Evolutionary conservation across 1,284 basidiomycete species (phyloP), one percentile per base, ranked within the genome.

Genomic region (Pseudozyma tsukubaensis): DNA sequence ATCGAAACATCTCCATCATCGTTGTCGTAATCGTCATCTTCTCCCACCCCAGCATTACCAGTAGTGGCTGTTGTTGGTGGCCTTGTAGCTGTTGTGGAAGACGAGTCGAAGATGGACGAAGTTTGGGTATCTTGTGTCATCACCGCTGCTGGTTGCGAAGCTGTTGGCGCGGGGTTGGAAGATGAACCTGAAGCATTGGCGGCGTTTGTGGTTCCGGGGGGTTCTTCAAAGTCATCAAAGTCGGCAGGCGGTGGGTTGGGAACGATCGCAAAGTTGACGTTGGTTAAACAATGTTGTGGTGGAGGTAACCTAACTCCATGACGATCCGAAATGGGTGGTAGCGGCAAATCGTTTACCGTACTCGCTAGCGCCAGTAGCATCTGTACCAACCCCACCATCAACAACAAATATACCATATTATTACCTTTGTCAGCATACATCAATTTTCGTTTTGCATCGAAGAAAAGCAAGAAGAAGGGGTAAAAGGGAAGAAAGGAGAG

Each of bases 271-370:
- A 98, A 99, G 86, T 97, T 93, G 74, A 97, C 90, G 19, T 92
- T 89, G 12, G 94, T 93, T 39, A 99, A 88, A 59, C 94, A 92
- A 43, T 97, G 93, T 29, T 90, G 86, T 12, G 89, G 82, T 3
- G 92, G 91, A 0, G 96, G 96, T 19, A 98, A 87, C 19, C 94
- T 91, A 50, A 98, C 89, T 37, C 95, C 96, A 85, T 97, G 97
- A 1, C 94, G 91, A 86, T 98, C 96, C n/a, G 92, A 92, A 11
- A 98, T 91, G 3, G 93, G 87, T 3, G 96, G 96, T 4, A 99
- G 89, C 0, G 96, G 94, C 34, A 90, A 88, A 0, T 92, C 89
- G 85, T 99, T 99, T 47, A 95, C 92, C 84, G 94, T 92, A 5
- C 93, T 90, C 1, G 97, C 94, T 29, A 98, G 88, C 8, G 92